A percentile compares a stretch with the other conserved stretches of the same genome.
These are phyloP conservation scores for Climacium dendroides DNA, from an alignment of 225 moss, liverwort and hornwort genomes.

Conservation along the genomic window DNA sequence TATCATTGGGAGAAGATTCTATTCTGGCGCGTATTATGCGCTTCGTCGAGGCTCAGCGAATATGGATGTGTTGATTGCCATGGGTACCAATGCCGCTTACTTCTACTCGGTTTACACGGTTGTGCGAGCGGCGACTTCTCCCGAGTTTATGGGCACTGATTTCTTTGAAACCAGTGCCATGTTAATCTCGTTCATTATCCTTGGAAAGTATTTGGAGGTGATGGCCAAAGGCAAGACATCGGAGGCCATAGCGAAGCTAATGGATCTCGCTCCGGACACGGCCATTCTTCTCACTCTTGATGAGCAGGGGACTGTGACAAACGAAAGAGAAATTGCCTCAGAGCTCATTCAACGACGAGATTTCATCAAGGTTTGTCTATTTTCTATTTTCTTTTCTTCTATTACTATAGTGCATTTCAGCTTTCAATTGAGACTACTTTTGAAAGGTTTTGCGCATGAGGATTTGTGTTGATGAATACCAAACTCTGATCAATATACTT, in stretches of 20 bases:
- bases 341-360: conserved; percentile 92
- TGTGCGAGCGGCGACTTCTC: conserved; percentile 50
- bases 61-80: conserved; percentile 86
- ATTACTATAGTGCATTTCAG: not conserved
- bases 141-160: conserved; percentile 65
- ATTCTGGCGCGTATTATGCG: conserved; percentile 82
- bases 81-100: conserved; percentile 94
- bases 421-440: not conserved
- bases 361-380: conserved; percentile 55
- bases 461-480: not conserved
- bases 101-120: conserved; percentile 88
- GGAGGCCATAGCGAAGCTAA: conserved; percentile 85
- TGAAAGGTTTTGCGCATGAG: not conserved
- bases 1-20: conserved; percentile 68
- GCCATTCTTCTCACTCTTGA: conserved; percentile 51
- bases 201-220: conserved; percentile 89
- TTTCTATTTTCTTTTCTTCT: not conserved
- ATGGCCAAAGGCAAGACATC: conserved; percentile 94
- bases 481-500: not conserved
- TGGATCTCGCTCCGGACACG: conserved; percentile 81
- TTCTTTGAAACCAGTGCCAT: conserved; percentile 98
- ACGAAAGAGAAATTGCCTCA: conserved; percentile 62
- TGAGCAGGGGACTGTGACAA: conserved; percentile 20
- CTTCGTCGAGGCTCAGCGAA: conserved; percentile 74
- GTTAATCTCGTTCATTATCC: conserved; percentile 85